A percentile compares a stretch with the other conserved stretches of the same genome.
These are phyloP conservation scores for Inga oerstediana DNA, from an alignment of 306 rosid genomes.

Conservation along the genomic window DNA sequence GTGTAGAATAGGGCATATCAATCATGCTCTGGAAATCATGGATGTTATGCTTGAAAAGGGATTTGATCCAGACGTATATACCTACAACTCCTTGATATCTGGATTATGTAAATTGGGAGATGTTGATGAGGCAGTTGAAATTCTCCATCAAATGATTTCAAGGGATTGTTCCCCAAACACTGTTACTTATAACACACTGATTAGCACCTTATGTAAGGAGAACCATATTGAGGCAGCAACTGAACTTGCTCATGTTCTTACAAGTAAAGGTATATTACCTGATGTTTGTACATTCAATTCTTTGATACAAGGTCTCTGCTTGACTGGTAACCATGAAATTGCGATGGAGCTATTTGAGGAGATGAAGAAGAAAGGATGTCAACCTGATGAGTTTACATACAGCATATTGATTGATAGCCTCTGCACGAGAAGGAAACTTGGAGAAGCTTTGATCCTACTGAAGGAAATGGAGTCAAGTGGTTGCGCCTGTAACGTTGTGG, in stretches of 20 bases:
- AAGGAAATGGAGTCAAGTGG: conserved; percentile 85
- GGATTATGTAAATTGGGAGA: conserved; percentile 79
- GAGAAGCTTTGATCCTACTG: conserved; percentile 64
- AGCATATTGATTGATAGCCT: conserved; percentile 69
- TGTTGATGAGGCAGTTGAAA: conserved; percentile 70
- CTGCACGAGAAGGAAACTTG: conserved; percentile 63
- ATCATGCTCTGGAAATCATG: conserved; percentile 74
- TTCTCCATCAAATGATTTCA: conserved; percentile 71
- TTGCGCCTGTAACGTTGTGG: conserved; percentile 74
- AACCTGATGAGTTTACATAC: conserved; percentile 86
- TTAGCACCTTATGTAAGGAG: conserved; percentile 75
- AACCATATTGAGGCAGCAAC: conserved; percentile 78
- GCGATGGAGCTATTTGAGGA: conserved; percentile 85
- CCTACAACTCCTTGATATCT: conserved; percentile 76
- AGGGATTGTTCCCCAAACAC: conserved; percentile 75
- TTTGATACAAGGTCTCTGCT: conserved; percentile 80
- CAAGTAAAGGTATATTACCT: conserved; percentile 74
- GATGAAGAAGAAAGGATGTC: conserved; percentile 76
- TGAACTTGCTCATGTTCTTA: conserved; percentile 61
- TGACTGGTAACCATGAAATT: conserved; percentile 51
- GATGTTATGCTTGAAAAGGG: conserved; percentile 83
- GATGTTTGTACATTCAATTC: conserved; percentile 90
- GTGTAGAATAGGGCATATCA: conserved; percentile 66
- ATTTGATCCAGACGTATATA: conserved; percentile 73
- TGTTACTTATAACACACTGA: conserved; percentile 75